Evolutionary conservation across 257 asterid genomes (phyloP).

Genomic region (Fraxinus quadrangulata): DNA sequence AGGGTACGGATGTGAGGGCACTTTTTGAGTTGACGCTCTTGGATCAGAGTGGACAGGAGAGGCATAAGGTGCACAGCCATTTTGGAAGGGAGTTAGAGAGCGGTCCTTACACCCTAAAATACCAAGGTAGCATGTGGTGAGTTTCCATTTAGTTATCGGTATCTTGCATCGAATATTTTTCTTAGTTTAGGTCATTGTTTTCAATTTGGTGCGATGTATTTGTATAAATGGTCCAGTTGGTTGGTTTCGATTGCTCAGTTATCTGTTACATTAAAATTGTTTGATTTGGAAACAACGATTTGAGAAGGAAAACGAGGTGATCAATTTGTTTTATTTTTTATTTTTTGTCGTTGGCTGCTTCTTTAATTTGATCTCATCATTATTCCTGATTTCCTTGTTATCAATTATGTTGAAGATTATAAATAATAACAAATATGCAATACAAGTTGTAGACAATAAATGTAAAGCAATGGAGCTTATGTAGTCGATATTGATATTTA

Average conservation of each 20-base stretch:
- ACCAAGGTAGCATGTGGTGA: conserved; percentile 97
- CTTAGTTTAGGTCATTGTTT: conserved; percentile 18
- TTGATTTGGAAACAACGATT: conserved; percentile 17
- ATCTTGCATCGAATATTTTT: conserved; percentile 17
- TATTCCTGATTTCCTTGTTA: background rate
- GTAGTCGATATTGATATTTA: background rate
- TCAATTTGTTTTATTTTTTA: background rate
- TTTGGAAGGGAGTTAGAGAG: conserved; percentile 93
- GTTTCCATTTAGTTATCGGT: conserved; percentile 30
- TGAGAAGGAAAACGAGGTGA: background rate
- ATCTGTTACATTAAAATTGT: conserved; percentile 9
- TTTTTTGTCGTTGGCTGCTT: background rate
- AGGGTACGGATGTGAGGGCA: conserved; percentile 86
- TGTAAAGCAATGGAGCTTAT: background rate
- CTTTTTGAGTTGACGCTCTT: conserved; percentile 83
- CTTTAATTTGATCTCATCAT: background rate
- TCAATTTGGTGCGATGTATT: background rate
- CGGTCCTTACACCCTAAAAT: conserved; percentile 90
- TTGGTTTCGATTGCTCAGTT: conserved; percentile 4
- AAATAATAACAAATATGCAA: background rate
- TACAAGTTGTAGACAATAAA: background rate
- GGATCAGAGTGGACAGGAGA: conserved; percentile 92
- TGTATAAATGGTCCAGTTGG: background rate
- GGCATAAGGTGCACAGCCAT: conserved; percentile 95
- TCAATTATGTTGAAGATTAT: background rate